Conservation (phyloP, 164 flowering plant species). For the Aristolochia californica region DNA sequence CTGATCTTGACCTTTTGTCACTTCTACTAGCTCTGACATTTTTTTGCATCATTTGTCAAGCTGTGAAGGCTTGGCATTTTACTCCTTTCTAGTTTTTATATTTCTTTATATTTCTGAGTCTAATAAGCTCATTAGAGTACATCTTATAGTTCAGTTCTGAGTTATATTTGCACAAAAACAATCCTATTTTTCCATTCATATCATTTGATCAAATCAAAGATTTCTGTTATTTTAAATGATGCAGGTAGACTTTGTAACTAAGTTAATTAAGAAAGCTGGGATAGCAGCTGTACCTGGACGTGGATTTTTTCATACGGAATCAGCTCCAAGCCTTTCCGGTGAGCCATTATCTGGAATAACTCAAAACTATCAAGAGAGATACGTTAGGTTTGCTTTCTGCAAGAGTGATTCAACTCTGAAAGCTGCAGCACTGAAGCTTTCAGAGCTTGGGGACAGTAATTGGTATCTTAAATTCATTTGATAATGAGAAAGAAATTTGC, state of each 20-base stretch:
- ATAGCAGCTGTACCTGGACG: constrained; percentile 63
- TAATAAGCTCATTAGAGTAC: background rate
- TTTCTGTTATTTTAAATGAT: background rate
- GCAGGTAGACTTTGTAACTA: constrained; percentile 58
- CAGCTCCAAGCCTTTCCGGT: background rate
- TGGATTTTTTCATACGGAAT: constrained; percentile 50
- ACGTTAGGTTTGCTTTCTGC: constrained; percentile 79
- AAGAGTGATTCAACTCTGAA: constrained; percentile 51
- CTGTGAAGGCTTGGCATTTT: too few relatives aligned
- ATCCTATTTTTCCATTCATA: background rate
- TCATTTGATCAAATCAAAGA: background rate
- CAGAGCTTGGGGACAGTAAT: constrained; percentile 21
- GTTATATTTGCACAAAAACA: background rate
- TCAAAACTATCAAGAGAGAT: constrained; percentile 32
- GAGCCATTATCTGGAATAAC: background rate
- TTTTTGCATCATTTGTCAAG: too few relatives aligned
- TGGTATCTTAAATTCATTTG: constrained; percentile 22
- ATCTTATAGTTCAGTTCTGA: background rate
- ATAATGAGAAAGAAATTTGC: background rate
- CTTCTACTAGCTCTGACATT: too few relatives aligned
- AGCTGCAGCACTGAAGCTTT: constrained; percentile 45
- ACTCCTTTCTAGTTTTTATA: too few relatives aligned
- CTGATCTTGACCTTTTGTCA: background rate
- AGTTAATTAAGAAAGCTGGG: constrained; percentile 30
- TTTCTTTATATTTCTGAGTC: too few relatives aligned